Base-by-base conservation (phyloP, 2,329 filamentous ascomycete species). In the Blumeriella jaapii region DNA sequence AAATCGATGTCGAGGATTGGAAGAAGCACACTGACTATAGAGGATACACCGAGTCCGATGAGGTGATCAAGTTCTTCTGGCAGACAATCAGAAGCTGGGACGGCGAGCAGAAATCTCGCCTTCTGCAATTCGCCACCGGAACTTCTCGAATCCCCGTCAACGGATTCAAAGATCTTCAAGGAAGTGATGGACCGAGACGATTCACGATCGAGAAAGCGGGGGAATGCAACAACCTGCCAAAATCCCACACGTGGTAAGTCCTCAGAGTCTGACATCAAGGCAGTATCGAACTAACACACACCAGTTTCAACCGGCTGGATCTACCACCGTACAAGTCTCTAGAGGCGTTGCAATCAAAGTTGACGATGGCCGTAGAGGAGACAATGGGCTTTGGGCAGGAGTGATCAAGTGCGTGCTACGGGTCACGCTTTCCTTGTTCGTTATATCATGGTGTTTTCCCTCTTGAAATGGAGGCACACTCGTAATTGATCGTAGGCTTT, bases 11-110 rank as follows among this genome's bases (percentile, higher is more conserved):
- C 11, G 91, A 98, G 41, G 91, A 98, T 62, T 98, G 91, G 91
- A 96, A 98, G 80, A 98, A 98, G 69, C 91, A 98, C 64, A 98
- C 91, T 29, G 91, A 98, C 57, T 98, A 98, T 62, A 82, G 91
- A 51, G 91, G 91, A 36, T 98, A 98, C 69, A 95, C 93, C 7
- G 91, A 98, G 63, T 86, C 79, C 38, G 91, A 98, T 53, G 85
- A 95, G 55, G 91, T 98, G 16, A 91, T 98, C 48, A 83, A 93
- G 60, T 87, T 93, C 67, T 98, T 98, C 72, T 98, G 91, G 91
- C 87, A 94, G 68, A 89, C 82, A 42, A 91, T 98, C 47, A 79
- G 89, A 48, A 84, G 76, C 42, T 98, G 91, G 91, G 91, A 98
- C 58, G 86, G 91, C 17, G 91, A 98, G 61, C 91, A 98, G 61